A percentile compares a stretch with the other conserved stretches of the same genome.
Evolutionary conservation across 2,329 filamentous ascomycete species (phyloP).

Genomic region (Penicillium sp.): DNA sequence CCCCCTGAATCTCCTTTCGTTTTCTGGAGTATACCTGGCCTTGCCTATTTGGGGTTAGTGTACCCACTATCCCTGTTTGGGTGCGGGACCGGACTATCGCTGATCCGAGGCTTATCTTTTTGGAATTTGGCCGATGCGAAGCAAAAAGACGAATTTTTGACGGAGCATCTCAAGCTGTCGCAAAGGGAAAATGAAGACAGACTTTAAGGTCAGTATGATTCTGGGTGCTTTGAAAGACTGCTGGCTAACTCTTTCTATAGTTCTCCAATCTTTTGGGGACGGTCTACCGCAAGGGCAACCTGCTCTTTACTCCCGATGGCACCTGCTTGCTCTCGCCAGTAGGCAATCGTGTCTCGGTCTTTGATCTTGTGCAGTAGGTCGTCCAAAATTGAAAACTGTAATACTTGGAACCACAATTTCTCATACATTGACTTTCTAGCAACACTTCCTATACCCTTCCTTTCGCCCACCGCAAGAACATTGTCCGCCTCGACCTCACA

Average conservation of each 20-base stretch:
- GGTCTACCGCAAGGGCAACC: constrained; percentile 96
- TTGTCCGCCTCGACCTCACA: constrained; percentile 83
- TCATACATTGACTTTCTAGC: constrained; percentile 28
- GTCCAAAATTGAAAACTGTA: not conserved
- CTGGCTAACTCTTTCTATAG: constrained; percentile 54
- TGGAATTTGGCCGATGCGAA: constrained; percentile 21
- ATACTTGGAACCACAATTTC: constrained; percentile 10
- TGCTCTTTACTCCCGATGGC: constrained; percentile 95
- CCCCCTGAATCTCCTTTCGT: constrained; percentile 39
- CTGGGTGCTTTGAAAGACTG: not conserved
- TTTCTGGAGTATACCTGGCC: constrained; percentile 39
- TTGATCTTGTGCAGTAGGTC: constrained; percentile 88
- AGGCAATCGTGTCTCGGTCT: constrained; percentile 93
- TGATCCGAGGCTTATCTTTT: constrained; percentile 37
- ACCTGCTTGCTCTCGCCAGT: constrained; percentile 95
- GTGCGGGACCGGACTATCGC: constrained; percentile 24
- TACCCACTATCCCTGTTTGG: constrained; percentile 19
- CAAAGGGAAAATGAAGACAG: constrained; percentile 81
- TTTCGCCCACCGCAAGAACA: constrained; percentile 90
- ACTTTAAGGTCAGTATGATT: constrained; percentile 77
- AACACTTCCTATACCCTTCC: constrained; percentile 62
- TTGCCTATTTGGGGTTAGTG: constrained; percentile 35
- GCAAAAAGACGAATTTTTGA: constrained; percentile 32
- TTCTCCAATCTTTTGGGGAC: constrained; percentile 98
- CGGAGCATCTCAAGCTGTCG: constrained; percentile 32